A percentile compares a stretch with the other conserved stretches of the same genome.
Evolutionary conservation across 73 alveolate genomes (phyloP).

Genomic region (Paramecium primaurelia): DNA sequence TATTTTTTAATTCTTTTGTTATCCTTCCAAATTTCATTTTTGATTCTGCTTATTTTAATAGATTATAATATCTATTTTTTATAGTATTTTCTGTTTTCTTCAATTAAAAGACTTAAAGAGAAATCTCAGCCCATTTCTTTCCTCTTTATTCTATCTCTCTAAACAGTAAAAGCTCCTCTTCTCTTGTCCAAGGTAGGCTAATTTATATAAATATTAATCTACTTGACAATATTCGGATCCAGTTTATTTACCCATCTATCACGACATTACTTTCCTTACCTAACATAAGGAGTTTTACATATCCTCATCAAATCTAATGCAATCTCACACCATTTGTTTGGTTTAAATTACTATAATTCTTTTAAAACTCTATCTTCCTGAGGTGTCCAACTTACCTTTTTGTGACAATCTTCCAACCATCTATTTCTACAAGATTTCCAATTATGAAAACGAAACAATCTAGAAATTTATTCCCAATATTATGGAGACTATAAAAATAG

Average conservation of each 20-base stretch:
- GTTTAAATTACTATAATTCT: background rate
- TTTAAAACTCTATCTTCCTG: background rate
- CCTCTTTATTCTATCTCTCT: background rate
- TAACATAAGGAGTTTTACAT: background rate
- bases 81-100: slow-evolving; percentile 12
- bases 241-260: slow-evolving; percentile 47
- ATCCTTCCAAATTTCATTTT: background rate
- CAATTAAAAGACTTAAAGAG: background rate
- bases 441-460: background rate
- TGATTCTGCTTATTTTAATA: background rate
- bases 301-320: slow-evolving; percentile 24
- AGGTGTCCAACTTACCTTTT: background rate
- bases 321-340: slow-evolving; percentile 41
- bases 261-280: slow-evolving; percentile 30
- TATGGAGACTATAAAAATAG: background rate
- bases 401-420: background rate
- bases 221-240: slow-evolving; percentile 19
- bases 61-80: background rate
- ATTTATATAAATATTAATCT: background rate
- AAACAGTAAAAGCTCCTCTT: slow-evolving; percentile 19
- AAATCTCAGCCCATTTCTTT: slow-evolving; percentile 34
- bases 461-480: background rate
- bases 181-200: background rate
- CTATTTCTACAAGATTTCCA: slow-evolving; percentile 38
- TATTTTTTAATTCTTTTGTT: slow-evolving; percentile 1